These are phyloP conservation scores for Diplodia mutila DNA, from an alignment of 2,329 filamentous ascomycete species.

Conservation along the genomic window DNA sequence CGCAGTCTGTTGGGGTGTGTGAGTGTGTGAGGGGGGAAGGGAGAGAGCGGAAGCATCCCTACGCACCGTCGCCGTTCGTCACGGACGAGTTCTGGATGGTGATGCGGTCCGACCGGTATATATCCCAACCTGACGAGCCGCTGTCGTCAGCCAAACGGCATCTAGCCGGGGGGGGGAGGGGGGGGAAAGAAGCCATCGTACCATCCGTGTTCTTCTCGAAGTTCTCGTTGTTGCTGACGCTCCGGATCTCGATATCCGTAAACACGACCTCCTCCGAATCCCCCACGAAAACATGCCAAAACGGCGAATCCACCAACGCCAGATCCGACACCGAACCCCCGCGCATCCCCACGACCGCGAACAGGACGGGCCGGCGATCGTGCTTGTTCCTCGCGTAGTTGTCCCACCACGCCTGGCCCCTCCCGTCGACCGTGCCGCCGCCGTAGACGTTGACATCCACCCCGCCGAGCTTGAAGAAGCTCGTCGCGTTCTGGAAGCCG, in stretches of 20 bases:
- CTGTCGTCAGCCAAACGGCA: background rate
- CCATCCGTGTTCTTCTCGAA: constrained; percentile 19
- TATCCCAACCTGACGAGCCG: constrained; percentile 5
- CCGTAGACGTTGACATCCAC: constrained; percentile 70
- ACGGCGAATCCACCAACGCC: background rate
- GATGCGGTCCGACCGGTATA: constrained; percentile 37
- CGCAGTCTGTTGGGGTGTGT: constrained; percentile 53
- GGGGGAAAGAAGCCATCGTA: background rate
- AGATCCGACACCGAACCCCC: constrained; percentile 5
- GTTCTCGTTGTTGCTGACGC: constrained; percentile 15
- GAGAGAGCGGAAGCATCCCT: too few relatives aligned
- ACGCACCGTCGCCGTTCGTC: constrained; percentile 62
- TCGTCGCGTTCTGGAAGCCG: constrained; percentile 67
- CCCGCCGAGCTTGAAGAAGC: constrained; percentile 70
- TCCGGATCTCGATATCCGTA: constrained; percentile 8
- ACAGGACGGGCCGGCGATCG: background rate
- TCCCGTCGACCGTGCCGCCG: constrained; percentile 65
- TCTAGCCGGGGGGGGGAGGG: too few relatives aligned
- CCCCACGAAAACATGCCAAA: background rate
- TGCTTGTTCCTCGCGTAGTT: constrained; percentile 52
- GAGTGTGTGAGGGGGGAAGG: background rate
- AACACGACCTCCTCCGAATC: background rate
- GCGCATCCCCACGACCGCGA: background rate
- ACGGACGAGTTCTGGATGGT: constrained; percentile 69
- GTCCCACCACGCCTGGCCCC: constrained; percentile 68